Percentiles rank a stretch among this genome's conserved stretches.
These are phyloP conservation scores for Backusella parvicylindrica DNA, from an alignment of 192 early-diverging fungal species.

Conservation along the genomic window DNA sequence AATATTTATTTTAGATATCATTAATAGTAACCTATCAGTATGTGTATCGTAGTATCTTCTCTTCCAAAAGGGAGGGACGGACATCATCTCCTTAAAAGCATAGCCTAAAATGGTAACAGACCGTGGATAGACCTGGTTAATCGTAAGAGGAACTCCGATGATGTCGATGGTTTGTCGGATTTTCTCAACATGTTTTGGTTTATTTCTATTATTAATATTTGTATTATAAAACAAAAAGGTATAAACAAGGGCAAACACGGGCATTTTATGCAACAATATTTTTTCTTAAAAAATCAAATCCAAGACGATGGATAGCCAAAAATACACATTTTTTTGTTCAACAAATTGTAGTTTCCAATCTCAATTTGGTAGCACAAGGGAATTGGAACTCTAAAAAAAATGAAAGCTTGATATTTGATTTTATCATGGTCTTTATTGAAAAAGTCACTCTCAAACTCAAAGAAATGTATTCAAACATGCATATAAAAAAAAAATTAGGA, in stretches of 20 bases:
- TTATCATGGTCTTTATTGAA: background rate
- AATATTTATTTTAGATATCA: background rate
- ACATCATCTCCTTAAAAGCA: background rate
- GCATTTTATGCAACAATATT: background rate
- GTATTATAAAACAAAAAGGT: background rate
- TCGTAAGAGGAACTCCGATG: background rate
- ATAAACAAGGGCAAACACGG: background rate
- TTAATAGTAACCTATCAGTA: background rate
- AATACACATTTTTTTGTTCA: background rate
- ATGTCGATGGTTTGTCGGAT: background rate
- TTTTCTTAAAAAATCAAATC: background rate
- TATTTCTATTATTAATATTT: background rate
- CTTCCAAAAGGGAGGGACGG: background rate
- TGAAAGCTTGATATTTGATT: background rate
- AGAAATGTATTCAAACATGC: background rate
- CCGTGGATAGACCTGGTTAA: background rate
- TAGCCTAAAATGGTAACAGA: background rate
- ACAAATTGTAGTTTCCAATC: background rate
- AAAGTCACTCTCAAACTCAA: background rate
- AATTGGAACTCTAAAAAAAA: background rate
- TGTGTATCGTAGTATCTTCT: background rate
- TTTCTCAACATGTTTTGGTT: background rate
- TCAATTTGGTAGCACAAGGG: background rate
- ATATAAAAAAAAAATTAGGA: background rate
- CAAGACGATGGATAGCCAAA: background rate